Conservation (phyloP, 2,329 filamentous ascomycete species). For the Phialocephala subalpina region DNA sequence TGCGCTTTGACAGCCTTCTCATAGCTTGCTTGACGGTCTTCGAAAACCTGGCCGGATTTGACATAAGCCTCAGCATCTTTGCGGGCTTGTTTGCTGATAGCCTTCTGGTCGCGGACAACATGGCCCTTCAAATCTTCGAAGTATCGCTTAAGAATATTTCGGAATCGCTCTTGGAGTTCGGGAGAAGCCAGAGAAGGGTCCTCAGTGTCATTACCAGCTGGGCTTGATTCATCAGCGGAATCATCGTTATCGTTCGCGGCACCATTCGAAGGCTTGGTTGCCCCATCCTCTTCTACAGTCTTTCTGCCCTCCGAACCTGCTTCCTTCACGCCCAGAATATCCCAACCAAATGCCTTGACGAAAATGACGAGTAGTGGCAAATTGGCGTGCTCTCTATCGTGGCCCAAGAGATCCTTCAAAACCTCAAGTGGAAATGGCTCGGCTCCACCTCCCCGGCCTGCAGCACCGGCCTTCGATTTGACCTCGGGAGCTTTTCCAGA, state of each 20-base stretch:
- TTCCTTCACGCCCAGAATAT: slow-evolving; percentile 83
- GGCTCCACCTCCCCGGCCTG: slow-evolving; percentile 70
- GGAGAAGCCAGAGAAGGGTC: slow-evolving; percentile 79
- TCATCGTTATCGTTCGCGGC: slow-evolving; percentile 58
- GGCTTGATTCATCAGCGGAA: slow-evolving; percentile 56
- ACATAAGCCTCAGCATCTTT: slow-evolving; percentile 98
- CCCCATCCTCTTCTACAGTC: slow-evolving; percentile 82
- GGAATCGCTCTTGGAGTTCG: slow-evolving; percentile 86
- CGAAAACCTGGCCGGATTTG: slow-evolving; percentile 97
- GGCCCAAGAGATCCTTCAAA: slow-evolving; percentile 93
- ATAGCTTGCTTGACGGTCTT: slow-evolving; percentile 94
- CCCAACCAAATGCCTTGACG: slow-evolving; percentile 96
- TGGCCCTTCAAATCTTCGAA: slow-evolving; percentile 93
- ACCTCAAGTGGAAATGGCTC: slow-evolving; percentile 97
- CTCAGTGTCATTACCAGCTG: slow-evolving; percentile 54
- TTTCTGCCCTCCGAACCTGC: slow-evolving; percentile 81
- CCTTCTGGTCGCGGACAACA: slow-evolving; percentile 89
- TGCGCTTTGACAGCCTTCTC: slow-evolving; percentile 93
- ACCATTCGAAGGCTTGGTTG: slow-evolving; percentile 56
- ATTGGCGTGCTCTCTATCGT: slow-evolving; percentile 92
- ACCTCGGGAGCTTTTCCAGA: slow-evolving; percentile 68
- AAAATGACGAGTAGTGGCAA: slow-evolving; percentile 92
- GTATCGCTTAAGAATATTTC: slow-evolving; percentile 84
- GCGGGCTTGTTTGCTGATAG: slow-evolving; percentile 83
- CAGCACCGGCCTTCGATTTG: slow-evolving; percentile 61